These are phyloP conservation scores for Yarrowia sp. DNA, from an alignment of 805 yeast genomes.

Conservation along the genomic window DNA sequence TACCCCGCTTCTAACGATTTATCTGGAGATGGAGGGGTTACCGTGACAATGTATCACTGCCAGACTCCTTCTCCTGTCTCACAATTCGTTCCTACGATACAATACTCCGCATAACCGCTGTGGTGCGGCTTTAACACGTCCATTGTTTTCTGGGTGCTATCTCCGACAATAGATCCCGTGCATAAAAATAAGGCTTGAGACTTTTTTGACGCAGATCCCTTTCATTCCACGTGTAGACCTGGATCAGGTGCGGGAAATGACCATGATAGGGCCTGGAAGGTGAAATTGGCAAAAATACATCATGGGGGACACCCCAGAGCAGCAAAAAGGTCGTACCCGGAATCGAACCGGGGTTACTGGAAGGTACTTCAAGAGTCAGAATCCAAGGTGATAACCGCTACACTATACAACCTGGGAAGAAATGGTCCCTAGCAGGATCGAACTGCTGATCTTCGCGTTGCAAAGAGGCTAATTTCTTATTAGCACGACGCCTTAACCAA, in stretches of 20 bases:
- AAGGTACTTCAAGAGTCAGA: constrained; percentile 10
- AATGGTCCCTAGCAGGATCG: constrained; percentile 41
- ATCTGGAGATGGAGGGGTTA: no score
- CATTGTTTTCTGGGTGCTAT: background rate
- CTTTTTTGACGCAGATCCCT: background rate
- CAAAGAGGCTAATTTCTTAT: constrained; percentile 24
- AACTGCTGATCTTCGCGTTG: constrained; percentile 50
- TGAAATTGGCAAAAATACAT: background rate
- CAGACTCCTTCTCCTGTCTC: no score
- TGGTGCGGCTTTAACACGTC: background rate
- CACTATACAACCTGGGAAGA: constrained; percentile 22
- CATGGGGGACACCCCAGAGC: no score
- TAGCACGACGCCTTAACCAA: constrained; percentile 27
- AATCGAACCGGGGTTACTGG: constrained; percentile 25
- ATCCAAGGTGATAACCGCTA: constrained; percentile 25
- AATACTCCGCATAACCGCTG: no score
- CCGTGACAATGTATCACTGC: no score
- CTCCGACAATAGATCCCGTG: constrained; percentile 4
- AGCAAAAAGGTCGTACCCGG: constrained; percentile 24
- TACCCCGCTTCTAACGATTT: no score
- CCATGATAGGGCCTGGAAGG: background rate
- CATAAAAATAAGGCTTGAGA: constrained; percentile 2
- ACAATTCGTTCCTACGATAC: no score
- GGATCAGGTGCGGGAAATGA: background rate
- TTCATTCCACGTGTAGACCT: background rate